Evolutionary conservation across 1,284 basidiomycete genomes (phyloP).

Genomic region (Quambalaria eucalypti): DNA sequence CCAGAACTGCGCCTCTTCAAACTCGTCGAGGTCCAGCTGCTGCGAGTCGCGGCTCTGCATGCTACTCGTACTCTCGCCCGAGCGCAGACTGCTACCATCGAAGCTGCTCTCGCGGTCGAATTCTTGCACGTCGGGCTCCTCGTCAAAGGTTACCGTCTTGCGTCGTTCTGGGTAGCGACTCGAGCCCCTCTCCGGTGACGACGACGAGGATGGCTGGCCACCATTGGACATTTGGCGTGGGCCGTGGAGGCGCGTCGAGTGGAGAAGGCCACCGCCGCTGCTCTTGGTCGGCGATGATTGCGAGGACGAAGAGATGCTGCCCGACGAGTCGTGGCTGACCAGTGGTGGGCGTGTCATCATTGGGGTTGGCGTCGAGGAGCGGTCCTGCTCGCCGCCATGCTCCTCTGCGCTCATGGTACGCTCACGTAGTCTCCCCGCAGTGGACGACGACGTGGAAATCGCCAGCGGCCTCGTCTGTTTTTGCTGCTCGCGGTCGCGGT

Average conservation of each 20-base stretch:
- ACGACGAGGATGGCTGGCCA: no score
- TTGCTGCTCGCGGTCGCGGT: constrained; percentile 3
- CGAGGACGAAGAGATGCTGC: no score
- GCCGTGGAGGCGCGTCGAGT: constrained; percentile 70
- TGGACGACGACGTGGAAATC: no score
- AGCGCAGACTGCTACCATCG: constrained; percentile 20
- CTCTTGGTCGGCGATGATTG: no score
- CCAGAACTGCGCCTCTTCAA: background rate
- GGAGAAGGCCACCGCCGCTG: no score
- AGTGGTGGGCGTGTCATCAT: no score
- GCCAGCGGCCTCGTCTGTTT: constrained; percentile 66
- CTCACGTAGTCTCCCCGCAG: no score
- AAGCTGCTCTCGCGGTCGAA: constrained; percentile 41
- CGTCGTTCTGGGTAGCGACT: constrained; percentile 17
- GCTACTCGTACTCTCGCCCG: constrained; percentile 6
- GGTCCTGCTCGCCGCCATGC: no score
- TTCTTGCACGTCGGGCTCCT: constrained; percentile 77
- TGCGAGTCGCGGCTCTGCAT: no score
- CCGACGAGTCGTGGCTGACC: no score
- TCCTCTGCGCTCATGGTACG: no score
- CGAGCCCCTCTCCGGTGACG: background rate
- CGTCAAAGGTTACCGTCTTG: constrained; percentile 73
- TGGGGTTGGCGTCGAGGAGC: no score
- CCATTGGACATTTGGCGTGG: constrained; percentile 49
- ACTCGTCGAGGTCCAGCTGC: background rate